Evolutionary conservation across 2,329 filamentous ascomycete species (phyloP), one percentile per base, ranked within the genome.

Genomic region (Fusarium sp.): DNA sequence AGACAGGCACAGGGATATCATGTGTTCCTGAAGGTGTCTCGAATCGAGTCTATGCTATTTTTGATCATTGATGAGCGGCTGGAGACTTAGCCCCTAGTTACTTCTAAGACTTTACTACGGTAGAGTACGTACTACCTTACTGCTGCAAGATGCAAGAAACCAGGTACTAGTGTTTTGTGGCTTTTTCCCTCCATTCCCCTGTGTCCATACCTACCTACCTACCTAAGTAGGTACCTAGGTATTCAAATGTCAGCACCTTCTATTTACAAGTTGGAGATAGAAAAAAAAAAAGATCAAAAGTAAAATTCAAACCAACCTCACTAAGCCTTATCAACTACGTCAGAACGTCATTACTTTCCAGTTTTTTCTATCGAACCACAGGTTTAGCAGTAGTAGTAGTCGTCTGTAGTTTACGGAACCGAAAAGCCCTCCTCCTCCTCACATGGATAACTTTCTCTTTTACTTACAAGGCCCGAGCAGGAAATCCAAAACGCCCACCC

Each of bases 401-500:
- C n/a, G n/a, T n/a, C n/a, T n/a, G n/a, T 36, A 16, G 18, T 10
- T 4, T 13, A 28, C 26, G n/a, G 28, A 44, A 15, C 33, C 46
- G 46, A 37, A 34, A 49, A 15, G 15, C 23, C 41, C 41, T 28
- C 13, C 23, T 5, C 41, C 41, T 28, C 13, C 16, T 28, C 20
- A 23, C 23, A 23, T 23, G 23, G 23, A 6, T 23, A 50, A 50
- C 46, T 36, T 15, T 50, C 46, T 50, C 46, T 49, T 50, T 30
- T 37, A 50, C 46, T 50, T 37, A 50, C 46, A 50, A 28, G 31
- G 28, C 18, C 30, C 51, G 30, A 28, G 51, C 51, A 54, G 23
- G 11, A 34, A 63, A 58, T 62, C 56, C 52, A 69, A 66, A 69
- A 69, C 66, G 42, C 26, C 41, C 51, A 51, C 20, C 20, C 42